Evolutionary conservation across 2,329 filamentous ascomycete genomes (phyloP).

Genomic region (Alternaria sp.): DNA sequence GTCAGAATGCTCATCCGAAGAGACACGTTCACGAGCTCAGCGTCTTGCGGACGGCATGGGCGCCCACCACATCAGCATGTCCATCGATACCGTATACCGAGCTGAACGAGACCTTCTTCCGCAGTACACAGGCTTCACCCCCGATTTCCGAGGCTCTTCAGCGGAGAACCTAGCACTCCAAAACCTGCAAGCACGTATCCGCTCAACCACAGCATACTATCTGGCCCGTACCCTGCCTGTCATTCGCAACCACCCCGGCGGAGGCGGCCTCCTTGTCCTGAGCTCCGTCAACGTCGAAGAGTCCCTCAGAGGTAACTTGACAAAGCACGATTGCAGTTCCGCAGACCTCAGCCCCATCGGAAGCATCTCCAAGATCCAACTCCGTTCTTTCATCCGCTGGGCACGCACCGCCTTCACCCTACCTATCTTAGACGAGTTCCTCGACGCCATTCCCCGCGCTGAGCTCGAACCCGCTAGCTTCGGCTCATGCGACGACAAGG

Average conservation of each 20-base stretch:
- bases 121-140: not conserved
- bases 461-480: constrained; percentile 66
- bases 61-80: not conserved
- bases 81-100: not conserved
- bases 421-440: constrained; percentile 69
- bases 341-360: constrained; percentile 65
- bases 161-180: constrained; percentile 1
- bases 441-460: constrained; percentile 57
- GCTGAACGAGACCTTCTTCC: not conserved
- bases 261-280: constrained; percentile 68
- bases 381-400: constrained; percentile 74
- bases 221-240: constrained; percentile 69
- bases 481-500: constrained; percentile 63
- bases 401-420: constrained; percentile 60
- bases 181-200: constrained; percentile 37
- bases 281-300: constrained; percentile 70
- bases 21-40: not conserved
- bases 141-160: not conserved
- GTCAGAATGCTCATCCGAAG: constrained; percentile 59
- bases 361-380: constrained; percentile 68
- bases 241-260: constrained; percentile 62
- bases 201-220: constrained; percentile 71
- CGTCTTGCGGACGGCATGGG: not conserved
- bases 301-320: constrained; percentile 63
- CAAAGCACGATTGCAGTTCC: constrained; percentile 69